Evolutionary conservation across 139 green algal species (phyloP), one percentile per base, ranked within the genome.

Genomic region (Volvox africanus): DNA sequence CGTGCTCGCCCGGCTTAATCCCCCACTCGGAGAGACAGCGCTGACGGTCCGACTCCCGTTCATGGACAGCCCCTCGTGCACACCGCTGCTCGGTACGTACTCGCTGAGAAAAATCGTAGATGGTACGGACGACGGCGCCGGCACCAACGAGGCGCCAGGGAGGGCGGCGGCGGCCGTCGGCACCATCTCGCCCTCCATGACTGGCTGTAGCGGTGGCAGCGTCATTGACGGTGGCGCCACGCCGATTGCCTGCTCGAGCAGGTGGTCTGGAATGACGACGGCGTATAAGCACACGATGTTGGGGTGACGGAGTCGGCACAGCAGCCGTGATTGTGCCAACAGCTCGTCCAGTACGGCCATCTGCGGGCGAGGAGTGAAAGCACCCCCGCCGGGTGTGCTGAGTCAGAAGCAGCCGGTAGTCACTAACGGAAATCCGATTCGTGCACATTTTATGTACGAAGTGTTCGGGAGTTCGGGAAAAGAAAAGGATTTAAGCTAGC

Each of bases 261-360:
- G 75, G 55, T 90, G 86, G 75, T 90, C 86, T n/a, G 86, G 86
- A 32, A 90, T 90, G 55, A 90, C 86, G 2, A 90, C 73, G 20
- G 94, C 95, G 71, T 95, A 97, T 36, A 97, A 91, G 92, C 93
- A 95, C 24, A 94, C 93, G 37, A 95, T 92, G 80, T 93, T 95
- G 77, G 90, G 93, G 78, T 95, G 93, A 17, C 91, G 80, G 55
- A 93, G 91, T 62, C 92, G 92, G 78, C 87, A 86, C 61, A 91
- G 87, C 77, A 87, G 73, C 28, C 28, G 62, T 20, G 87, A 82
- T 76, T 91, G 69, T 24, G 77, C 55, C 16, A 91, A 33, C 24
- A 91, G 87, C 77, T 91, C 77, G 87, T 86, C 87, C 87, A 91
- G 62, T 22, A 91, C 77, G 30, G 32, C 69, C 55, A 90, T 37